Evolutionary conservation across 371 early-diverging fungal species (phyloP).

Genomic region (Thermomucor indicae-seudaticae): DNA sequence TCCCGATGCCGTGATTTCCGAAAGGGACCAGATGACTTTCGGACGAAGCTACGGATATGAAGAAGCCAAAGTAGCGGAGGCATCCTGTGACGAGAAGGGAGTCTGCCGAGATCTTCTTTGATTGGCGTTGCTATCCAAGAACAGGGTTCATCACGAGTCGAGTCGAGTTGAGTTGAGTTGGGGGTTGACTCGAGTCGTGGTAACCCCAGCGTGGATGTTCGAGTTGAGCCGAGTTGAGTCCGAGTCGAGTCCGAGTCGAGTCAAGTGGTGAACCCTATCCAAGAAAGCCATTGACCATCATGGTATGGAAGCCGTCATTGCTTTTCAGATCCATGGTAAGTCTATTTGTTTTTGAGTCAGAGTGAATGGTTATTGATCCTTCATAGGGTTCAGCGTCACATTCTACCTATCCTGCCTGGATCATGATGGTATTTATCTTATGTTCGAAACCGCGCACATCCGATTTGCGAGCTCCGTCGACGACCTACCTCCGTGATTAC

Average conservation of each 20-base stretch:
- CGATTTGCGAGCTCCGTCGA: constrained; percentile 7
- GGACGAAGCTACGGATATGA: constrained; percentile 5
- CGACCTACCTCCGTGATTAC: constrained; percentile 7
- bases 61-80: constrained; percentile 14
- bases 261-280: too few species aligned
- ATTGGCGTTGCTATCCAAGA: constrained; percentile 23
- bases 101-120: constrained; percentile 19
- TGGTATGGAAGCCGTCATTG: constrained; percentile 17
- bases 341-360: too few species aligned
- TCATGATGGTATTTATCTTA: constrained; percentile 1
- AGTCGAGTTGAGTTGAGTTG: too few species aligned
- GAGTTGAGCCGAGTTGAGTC: too few species aligned
- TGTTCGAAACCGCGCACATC: constrained; percentile 7
- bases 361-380: too few species aligned
- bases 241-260: too few species aligned
- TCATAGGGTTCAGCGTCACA: constrained; percentile 9
- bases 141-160: background rate
- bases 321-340: constrained; percentile 23
- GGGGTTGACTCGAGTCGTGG: too few species aligned
- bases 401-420: constrained; percentile 5
- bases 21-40: constrained; percentile 14
- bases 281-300: constrained; percentile 25
- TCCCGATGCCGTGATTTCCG: constrained; percentile 20
- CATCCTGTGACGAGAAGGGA: constrained; percentile 4
- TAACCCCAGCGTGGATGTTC: too few species aligned